Conservation (phyloP, 768 basidiomycete genomes). For the Rhodotorula babjevae region DNA sequence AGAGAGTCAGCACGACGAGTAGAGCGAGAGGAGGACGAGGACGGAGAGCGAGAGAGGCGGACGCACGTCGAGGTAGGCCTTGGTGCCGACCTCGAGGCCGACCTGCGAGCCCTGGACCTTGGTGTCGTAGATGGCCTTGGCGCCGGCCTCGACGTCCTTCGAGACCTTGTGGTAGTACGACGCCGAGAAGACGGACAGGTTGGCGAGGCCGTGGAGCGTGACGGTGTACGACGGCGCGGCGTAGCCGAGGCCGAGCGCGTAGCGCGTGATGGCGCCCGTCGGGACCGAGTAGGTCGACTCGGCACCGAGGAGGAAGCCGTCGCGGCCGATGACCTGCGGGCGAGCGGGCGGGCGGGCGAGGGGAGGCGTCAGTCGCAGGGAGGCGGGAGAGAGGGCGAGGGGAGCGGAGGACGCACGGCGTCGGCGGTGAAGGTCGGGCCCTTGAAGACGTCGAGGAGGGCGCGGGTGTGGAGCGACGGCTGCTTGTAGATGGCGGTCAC, state of each 20-base stretch:
- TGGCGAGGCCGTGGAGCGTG: constrained; percentile 89
- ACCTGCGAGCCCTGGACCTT: constrained; percentile 82
- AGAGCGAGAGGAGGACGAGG: too few relatives aligned
- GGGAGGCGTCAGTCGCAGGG: background rate
- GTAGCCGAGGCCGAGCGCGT: constrained; percentile 87
- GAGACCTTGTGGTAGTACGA: constrained; percentile 98
- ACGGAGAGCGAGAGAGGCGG: background rate
- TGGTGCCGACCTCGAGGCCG: constrained; percentile 88
- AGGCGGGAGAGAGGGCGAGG: background rate
- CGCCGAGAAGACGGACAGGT: constrained; percentile 86
- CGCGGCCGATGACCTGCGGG: constrained; percentile 59
- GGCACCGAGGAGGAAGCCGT: constrained; percentile 93
- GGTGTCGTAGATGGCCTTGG: constrained; percentile 91
- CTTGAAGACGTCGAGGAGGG: constrained; percentile 88
- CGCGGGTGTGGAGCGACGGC: constrained; percentile 87
- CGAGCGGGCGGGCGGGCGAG: too few relatives aligned
- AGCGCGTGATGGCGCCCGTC: constrained; percentile 83
- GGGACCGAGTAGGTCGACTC: constrained; percentile 97
- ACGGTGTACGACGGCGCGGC: constrained; percentile 93
- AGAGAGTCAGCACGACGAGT: background rate
- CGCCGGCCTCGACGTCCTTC: constrained; percentile 85
- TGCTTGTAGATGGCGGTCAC: constrained; percentile 88
- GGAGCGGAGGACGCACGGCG: constrained; percentile 51
- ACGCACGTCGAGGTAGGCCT: constrained; percentile 63
- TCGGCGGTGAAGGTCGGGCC: constrained; percentile 97